Evolutionary conservation across 2,329 filamentous ascomycete species (phyloP).

Genomic region (Talaromyces funiculosus): DNA sequence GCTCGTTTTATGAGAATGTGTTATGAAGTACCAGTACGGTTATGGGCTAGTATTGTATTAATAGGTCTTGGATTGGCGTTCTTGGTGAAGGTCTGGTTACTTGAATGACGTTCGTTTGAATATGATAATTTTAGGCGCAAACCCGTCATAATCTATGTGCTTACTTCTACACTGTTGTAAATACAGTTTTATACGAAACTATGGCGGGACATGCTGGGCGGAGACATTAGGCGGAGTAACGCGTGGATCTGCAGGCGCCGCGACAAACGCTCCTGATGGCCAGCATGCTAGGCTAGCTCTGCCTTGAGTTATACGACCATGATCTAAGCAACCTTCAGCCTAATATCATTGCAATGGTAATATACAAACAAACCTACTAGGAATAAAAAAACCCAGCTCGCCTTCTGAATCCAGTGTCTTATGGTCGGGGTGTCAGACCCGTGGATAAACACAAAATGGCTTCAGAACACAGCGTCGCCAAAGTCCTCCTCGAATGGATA

Average conservation of each 20-base stretch:
- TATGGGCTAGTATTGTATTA: constrained; percentile 1
- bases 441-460: constrained; percentile 33
- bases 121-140: neutral
- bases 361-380: neutral
- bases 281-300: neutral
- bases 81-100: neutral
- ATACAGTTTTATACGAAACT: neutral
- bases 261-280: constrained; percentile 1
- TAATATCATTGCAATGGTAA: neutral
- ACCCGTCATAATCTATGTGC: too few relatives aligned
- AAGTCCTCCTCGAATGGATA: constrained; percentile 45
- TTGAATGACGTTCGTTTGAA: neutral
- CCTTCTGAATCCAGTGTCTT: neutral
- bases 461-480: constrained; percentile 41
- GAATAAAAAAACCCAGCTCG: neutral
- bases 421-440: neutral
- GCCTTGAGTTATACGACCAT: neutral
- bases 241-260: constrained; percentile 3
- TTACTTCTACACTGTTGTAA: neutral
- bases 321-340: neutral
- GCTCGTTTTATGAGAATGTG: neutral
- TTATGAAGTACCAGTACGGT: neutral
- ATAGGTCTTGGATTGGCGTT: neutral
- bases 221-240: neutral
- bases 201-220: neutral